These are phyloP conservation scores for Teratosphaeria viscida DNA, from an alignment of 2,329 filamentous ascomycete species.

Conservation along the genomic window DNA sequence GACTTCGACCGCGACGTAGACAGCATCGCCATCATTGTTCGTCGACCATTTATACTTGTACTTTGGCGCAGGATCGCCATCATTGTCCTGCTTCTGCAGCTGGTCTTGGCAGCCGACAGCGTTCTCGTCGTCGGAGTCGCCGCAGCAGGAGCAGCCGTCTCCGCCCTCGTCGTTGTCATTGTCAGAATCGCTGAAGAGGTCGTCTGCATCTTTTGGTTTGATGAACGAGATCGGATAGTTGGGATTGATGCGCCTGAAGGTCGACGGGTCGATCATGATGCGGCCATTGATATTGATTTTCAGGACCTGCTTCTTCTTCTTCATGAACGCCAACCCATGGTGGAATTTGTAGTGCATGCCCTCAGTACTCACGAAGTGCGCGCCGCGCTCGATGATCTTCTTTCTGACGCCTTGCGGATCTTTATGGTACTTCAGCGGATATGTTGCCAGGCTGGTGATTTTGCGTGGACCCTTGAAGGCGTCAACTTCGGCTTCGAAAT, in stretches of 20 bases:
- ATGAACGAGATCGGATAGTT: slow-evolving; percentile 73
- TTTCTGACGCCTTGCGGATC: slow-evolving; percentile 54
- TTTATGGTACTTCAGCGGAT: slow-evolving; percentile 71
- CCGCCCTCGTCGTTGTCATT: slow-evolving; percentile 26
- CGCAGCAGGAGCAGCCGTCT: slow-evolving; percentile 25
- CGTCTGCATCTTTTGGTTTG: slow-evolving; percentile 53
- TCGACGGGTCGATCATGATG: slow-evolving; percentile 77
- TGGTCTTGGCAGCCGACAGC: slow-evolving; percentile 40
- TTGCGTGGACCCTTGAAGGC: slow-evolving; percentile 72
- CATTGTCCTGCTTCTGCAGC: slow-evolving; percentile 32
- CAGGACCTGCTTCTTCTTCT: slow-evolving; percentile 62
- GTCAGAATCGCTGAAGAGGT: slow-evolving; percentile 43
- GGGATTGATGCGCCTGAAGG: slow-evolving; percentile 73
- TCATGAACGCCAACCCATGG: slow-evolving; percentile 75
- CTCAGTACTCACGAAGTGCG: slow-evolving; percentile 70
- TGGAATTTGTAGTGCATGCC: slow-evolving; percentile 77
- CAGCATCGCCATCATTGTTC: slow-evolving; percentile 39
- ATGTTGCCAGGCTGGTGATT: slow-evolving; percentile 67
- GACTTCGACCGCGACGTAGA: slow-evolving; percentile 45
- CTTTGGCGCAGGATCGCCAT: slow-evolving; percentile 31
- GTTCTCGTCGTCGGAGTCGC: slow-evolving; percentile 28
- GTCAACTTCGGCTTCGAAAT: slow-evolving; percentile 56
- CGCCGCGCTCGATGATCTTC: slow-evolving; percentile 67
- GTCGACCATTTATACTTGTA: slow-evolving; percentile 32
- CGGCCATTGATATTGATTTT: slow-evolving; percentile 81